Conservation (phyloP, 2,329 filamentous ascomycete genomes). For the Cercospora sp. region DNA sequence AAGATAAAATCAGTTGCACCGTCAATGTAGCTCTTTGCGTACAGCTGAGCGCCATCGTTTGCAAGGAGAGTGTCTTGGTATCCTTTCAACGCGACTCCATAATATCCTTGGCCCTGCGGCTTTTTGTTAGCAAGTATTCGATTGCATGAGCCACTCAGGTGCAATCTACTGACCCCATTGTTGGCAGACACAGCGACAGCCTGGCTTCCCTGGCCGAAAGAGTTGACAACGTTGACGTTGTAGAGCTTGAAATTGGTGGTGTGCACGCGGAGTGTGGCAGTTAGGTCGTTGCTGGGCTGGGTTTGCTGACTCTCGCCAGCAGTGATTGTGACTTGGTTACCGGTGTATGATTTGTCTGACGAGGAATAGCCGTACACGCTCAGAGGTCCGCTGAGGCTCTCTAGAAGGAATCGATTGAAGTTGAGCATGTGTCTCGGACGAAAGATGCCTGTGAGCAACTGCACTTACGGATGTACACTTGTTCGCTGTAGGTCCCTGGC, state of each 20-base stretch:
- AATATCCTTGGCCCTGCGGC: constrained; percentile 53
- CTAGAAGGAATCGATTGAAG: not conserved
- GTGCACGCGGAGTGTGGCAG: constrained; percentile 52
- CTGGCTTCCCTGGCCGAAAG: constrained; percentile 51
- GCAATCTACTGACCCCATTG: constrained; percentile 38
- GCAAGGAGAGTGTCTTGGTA: constrained; percentile 58
- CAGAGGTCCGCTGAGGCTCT: constrained; percentile 48
- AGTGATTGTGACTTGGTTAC: constrained; percentile 61
- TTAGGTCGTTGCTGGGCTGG: constrained; percentile 56
- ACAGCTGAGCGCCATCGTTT: constrained; percentile 57
- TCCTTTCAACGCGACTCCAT: constrained; percentile 57
- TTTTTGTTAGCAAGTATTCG: not conserved
- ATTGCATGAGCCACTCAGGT: not conserved
- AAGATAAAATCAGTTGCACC: constrained; percentile 64
- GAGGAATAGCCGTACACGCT: constrained; percentile 62
- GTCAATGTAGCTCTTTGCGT: constrained; percentile 58
- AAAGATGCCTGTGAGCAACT: not conserved
- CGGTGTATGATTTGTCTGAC: constrained; percentile 53
- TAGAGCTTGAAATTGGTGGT: constrained; percentile 60
- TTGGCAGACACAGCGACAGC: constrained; percentile 57
- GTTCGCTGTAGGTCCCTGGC: constrained; percentile 61
- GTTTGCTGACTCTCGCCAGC: constrained; percentile 51
- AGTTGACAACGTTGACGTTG: constrained; percentile 61
- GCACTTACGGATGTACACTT: constrained; percentile 54
- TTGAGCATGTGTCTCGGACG: not conserved